Evolutionary conservation across 495 filamentous ascomycete genomes (phyloP).

Genomic region (Lophiostoma macrostomum): DNA sequence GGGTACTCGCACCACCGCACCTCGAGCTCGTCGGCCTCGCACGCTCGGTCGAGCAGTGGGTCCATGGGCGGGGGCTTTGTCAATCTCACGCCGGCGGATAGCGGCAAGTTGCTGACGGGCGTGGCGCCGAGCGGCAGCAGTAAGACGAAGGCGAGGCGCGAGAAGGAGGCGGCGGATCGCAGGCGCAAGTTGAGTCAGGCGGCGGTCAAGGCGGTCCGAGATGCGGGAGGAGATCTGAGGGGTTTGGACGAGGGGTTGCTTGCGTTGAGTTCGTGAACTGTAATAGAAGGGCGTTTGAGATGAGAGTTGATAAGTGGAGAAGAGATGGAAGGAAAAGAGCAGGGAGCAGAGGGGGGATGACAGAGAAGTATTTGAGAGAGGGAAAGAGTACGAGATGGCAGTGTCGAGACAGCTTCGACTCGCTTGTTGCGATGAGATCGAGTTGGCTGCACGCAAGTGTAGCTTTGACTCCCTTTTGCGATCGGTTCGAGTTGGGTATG

Average conservation of each 20-base stretch:
- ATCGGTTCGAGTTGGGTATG: too few species aligned
- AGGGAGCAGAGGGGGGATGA: neutral
- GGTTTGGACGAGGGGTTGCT: slow-evolving; percentile 45
- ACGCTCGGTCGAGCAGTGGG: neutral
- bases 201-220: slow-evolving; percentile 67
- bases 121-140: slow-evolving; percentile 87
- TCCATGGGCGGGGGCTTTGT: slow-evolving; percentile 62
- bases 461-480: too few species aligned
- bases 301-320: neutral
- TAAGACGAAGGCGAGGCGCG: slow-evolving; percentile 89
- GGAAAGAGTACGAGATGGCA: too few species aligned
- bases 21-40: neutral
- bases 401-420: too few species aligned
- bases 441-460: too few species aligned
- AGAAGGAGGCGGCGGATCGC: slow-evolving; percentile 80
- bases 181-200: slow-evolving; percentile 71
- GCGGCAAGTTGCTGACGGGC: slow-evolving; percentile 75
- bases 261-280: slow-evolving; percentile 6
- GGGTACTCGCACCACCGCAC: too few species aligned
- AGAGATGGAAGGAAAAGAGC: too few species aligned
- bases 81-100: slow-evolving; percentile 86
- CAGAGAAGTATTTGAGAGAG: too few species aligned
- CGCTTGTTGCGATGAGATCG: too few species aligned
- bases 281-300: neutral
- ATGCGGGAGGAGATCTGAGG: slow-evolving; percentile 74